phyloP scores from a whole-genome alignment of 2,329 filamentous ascomycete genomes.

The Chrysoporthe cubensis region DNA sequence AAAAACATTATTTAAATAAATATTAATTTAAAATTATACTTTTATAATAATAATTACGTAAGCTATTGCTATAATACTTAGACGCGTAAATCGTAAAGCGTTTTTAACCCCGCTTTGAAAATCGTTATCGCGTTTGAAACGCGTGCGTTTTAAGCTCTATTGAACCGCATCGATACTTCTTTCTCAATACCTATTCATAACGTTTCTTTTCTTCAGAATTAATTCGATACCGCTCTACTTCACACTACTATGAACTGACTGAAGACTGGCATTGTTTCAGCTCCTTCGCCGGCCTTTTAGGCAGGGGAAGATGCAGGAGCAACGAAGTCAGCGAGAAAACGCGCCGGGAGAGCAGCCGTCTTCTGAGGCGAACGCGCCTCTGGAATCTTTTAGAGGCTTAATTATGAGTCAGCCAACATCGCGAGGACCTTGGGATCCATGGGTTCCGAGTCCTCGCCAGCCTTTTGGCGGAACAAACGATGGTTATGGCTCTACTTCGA shows the following conservation, averaged over 20 bases:
- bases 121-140: not conserved
- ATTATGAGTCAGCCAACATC: not conserved
- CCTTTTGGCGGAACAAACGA: not conserved
- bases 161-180: not conserved
- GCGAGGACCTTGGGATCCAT: not conserved
- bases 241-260: not conserved
- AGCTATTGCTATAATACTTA: not conserved
- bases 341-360: not conserved
- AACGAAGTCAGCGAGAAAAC: not conserved
- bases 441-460: not conserved
- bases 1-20: too few species aligned
- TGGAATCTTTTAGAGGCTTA: not conserved
- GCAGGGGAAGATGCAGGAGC: conserved; percentile 4
- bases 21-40: not conserved
- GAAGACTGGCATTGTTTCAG: too few species aligned
- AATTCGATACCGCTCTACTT: not conserved
- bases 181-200: not conserved
- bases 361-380: not conserved
- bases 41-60: not conserved
- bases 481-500: not conserved
- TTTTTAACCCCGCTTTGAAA: not conserved
- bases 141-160: not conserved
- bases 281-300: not conserved
- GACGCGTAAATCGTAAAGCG: too few species aligned
- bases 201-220: not conserved